Evolutionary conservation across 2,329 filamentous ascomycete genomes (phyloP).

Genomic region (Cercospora sp.): DNA sequence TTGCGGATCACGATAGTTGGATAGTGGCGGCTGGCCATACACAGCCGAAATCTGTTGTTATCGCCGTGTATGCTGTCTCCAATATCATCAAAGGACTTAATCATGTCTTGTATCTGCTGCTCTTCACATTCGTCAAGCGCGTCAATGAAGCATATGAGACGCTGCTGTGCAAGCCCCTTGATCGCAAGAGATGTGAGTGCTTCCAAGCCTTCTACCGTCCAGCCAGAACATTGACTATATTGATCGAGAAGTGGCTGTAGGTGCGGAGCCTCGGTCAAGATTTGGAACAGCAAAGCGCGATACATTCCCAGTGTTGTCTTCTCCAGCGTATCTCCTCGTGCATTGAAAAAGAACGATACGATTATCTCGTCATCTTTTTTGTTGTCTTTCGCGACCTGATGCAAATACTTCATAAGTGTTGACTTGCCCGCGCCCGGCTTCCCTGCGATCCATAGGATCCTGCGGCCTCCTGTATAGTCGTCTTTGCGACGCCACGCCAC

Average conservation of each 20-base stretch:
- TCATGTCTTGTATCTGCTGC: conserved; percentile 42
- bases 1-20: conserved; percentile 43
- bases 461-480: conserved; percentile 29
- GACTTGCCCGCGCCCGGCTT: conserved; percentile 45
- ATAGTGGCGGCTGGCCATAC: conserved; percentile 50
- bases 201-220: conserved; percentile 35
- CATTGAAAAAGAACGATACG: conserved; percentile 55
- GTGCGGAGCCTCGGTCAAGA: conserved; percentile 43
- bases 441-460: conserved; percentile 45
- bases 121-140: conserved; percentile 52
- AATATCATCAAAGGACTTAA: conserved; percentile 42
- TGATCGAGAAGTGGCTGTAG: conserved; percentile 41
- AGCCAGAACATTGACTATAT: background rate
- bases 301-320: conserved; percentile 53
- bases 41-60: conserved; percentile 35
- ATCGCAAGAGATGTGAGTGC: conserved; percentile 35
- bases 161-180: conserved; percentile 30
- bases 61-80: conserved; percentile 10
- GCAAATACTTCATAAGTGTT: conserved; percentile 41
- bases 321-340: conserved; percentile 48
- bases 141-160: conserved; percentile 46
- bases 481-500: conserved; percentile 41
- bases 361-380: conserved; percentile 29
- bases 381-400: conserved; percentile 20
- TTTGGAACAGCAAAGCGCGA: conserved; percentile 52